A percentile compares a stretch with the other conserved stretches of the same genome.
These are phyloP conservation scores for Chaetomium strumarium DNA, from an alignment of 2,329 filamentous ascomycete genomes.

Conservation along the genomic window DNA sequence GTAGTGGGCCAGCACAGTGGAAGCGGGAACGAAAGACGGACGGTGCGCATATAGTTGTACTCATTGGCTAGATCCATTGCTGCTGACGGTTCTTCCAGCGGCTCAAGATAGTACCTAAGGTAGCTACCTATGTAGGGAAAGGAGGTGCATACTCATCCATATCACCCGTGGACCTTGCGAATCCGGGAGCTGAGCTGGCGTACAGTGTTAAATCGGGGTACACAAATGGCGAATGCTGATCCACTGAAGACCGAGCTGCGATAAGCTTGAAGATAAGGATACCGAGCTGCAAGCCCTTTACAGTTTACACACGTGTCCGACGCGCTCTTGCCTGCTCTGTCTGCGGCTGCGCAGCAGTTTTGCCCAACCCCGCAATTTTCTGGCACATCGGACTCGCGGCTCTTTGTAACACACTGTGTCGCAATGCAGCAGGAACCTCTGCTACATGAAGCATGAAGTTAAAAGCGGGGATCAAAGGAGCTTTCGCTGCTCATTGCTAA, in stretches of 20 bases:
- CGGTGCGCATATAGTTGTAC: too few relatives aligned
- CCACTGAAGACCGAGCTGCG: conserved; percentile 2
- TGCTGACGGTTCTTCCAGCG: too few relatives aligned
- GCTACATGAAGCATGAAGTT: neutral
- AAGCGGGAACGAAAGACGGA: too few relatives aligned
- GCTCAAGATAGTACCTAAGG: too few relatives aligned
- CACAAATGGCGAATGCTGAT: neutral
- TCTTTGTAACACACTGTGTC: conserved; percentile 10
- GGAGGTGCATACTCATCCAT: too few relatives aligned
- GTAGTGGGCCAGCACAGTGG: too few relatives aligned
- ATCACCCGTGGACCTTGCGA: too few relatives aligned
- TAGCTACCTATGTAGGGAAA: too few relatives aligned
- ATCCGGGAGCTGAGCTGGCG: too few relatives aligned
- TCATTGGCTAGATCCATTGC: too few relatives aligned
- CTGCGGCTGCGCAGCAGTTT: neutral
- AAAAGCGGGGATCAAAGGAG: neutral
- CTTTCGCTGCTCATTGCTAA: neutral
- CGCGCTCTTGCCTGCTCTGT: conserved; percentile 1
- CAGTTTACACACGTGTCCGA: conserved; percentile 14
- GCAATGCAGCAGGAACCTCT: conserved; percentile 1
- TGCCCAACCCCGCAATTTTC: neutral
- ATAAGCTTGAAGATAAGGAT: conserved; percentile 14
- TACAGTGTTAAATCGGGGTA: too few relatives aligned
- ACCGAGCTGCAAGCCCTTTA: neutral
- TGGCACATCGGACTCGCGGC: neutral